phyloP scores from a whole-genome alignment of 805 yeast species.

The Ogataea neopini region DNA sequence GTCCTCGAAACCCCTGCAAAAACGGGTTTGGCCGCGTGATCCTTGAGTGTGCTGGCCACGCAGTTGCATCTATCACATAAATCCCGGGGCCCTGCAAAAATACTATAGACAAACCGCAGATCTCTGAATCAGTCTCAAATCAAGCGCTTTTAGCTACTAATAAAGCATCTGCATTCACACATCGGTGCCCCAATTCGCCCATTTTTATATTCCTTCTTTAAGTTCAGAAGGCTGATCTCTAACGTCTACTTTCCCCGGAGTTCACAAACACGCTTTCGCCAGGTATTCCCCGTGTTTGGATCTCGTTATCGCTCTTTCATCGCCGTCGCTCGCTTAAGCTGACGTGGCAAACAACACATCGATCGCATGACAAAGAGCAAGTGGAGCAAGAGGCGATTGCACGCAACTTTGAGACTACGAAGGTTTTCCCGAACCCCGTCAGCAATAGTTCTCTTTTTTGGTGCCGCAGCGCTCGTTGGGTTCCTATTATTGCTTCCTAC shows the following conservation, averaged over 20 bases:
- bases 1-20: no score
- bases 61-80: background rate
- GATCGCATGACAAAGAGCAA: background rate
- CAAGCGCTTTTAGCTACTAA: background rate
- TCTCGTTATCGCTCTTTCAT: no score
- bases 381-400: background rate
- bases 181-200: background rate
- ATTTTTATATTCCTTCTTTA: background rate
- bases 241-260: background rate
- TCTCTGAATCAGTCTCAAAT: background rate
- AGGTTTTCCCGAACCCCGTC: background rate
- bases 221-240: background rate
- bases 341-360: background rate
- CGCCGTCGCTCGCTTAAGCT: background rate
- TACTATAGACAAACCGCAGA: background rate
- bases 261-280: background rate
- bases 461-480: background rate
- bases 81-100: background rate
- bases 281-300: no score
- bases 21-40: background rate
- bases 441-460: background rate
- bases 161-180: background rate
- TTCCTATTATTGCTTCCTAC: constrained; percentile 2
- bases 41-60: background rate
- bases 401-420: background rate